Percentiles rank a stretch among this genome's conserved stretches.
Evolutionary conservation across 805 yeast genomes (phyloP).

Genomic region (Nakazawaea populi): DNA sequence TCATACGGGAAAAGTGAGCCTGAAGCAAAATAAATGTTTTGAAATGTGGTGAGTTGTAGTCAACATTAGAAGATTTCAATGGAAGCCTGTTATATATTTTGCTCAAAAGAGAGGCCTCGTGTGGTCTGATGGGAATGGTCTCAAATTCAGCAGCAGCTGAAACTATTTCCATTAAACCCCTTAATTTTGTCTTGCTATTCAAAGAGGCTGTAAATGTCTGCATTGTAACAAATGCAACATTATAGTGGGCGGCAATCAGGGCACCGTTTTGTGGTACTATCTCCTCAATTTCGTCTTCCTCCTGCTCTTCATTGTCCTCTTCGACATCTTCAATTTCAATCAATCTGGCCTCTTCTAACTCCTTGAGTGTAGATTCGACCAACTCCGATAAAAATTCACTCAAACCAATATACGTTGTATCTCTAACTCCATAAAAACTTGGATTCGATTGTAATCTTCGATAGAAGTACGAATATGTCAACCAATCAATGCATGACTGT

Average conservation of each 20-base stretch:
- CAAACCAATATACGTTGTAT: conserved; percentile 57
- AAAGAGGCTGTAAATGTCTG: conserved; percentile 48
- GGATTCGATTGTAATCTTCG: conserved; percentile 80
- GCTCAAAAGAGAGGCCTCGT: conserved; percentile 45
- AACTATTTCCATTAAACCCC: conserved; percentile 57
- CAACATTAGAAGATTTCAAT: conserved; percentile 35
- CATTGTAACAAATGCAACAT: conserved; percentile 61
- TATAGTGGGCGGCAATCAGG: conserved; percentile 69
- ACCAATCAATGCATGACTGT: conserved; percentile 89
- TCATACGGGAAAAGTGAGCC: conserved; percentile 69
- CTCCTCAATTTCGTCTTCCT: conserved; percentile 31
- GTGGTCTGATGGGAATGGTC: conserved; percentile 49
- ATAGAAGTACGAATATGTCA: conserved; percentile 79
- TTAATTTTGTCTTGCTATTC: conserved; percentile 49
- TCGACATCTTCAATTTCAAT: conserved; percentile 49
- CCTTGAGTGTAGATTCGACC: conserved; percentile 65
- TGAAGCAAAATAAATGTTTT: conserved; percentile 75
- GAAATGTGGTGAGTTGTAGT: conserved; percentile 46
- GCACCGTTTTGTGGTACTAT: conserved; percentile 65
- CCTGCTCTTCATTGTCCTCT: conserved; percentile 29
- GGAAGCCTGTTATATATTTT: conserved; percentile 60
- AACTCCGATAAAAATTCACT: conserved; percentile 81
- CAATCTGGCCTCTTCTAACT: conserved; percentile 53
- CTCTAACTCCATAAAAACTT: conserved; percentile 76
- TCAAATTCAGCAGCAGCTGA: conserved; percentile 73